Base-by-base conservation (phyloP, 768 basidiomycete genomes). In the Trametes elegans region DNA sequence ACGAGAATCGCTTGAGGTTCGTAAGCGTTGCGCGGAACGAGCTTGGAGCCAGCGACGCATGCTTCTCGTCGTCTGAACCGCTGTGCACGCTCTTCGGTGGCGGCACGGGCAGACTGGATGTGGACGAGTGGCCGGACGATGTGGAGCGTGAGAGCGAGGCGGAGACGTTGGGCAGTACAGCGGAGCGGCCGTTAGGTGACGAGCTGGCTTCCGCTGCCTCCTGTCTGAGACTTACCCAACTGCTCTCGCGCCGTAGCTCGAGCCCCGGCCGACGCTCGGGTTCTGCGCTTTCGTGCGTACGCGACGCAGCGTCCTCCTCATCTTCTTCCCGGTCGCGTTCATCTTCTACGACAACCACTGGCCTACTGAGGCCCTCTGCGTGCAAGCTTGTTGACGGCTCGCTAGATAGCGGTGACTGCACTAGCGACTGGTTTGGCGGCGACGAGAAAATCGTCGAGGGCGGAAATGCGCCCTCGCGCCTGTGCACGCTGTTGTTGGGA, bases 391-490 rank as follows among this genome's bases (percentile, higher is more conserved):
- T 27, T 11, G 50, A 28, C 16, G 14, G 24, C 26, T 50, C 55
- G 45, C 45, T 46, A 29, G 39, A 19, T 18, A 48, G 45, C 1
- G 62, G 62, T 14, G 56, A 46, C 27, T 55, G 35, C 6, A 55
- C 64, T 60, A 67, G 47, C 13, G 27, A 48, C 42, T 44, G 53
- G n/a, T n/a, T 35, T 9, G 34, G 53, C 14, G 49, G 58, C 46
- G 58, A 38, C 4, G 49, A 27, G 23, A 53, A 18, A 14, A 62
- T 55, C 49, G 70, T 67, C 36, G 76, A 81, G 0, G 80, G 81
- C 45, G 81, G 73, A 63, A 85, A 86, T 6, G 87, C 88, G 49
- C 84, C 86, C 74, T 90, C 87, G 36, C 88, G 71, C 28, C 68
- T 56, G 52, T 77, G 76, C 42, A 64, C 58, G 23, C 65, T 58